Evolutionary conservation across 495 filamentous ascomycete genomes (phyloP).

Genomic region (Oleoguttula mirabilis): DNA sequence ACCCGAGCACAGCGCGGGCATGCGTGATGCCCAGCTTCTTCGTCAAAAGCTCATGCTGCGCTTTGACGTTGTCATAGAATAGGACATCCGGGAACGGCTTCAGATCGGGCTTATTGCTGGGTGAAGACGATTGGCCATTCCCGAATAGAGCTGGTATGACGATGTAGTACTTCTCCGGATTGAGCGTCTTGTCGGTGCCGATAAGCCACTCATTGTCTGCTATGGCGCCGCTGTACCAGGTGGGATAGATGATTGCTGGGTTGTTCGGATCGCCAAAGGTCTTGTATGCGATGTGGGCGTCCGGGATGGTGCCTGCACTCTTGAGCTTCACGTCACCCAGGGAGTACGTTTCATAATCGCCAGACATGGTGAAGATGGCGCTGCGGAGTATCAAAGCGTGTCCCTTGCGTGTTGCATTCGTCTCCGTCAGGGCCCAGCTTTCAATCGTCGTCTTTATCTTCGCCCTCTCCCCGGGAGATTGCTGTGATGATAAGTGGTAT

Average conservation of each 20-base stretch:
- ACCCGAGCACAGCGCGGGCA: conserved; percentile 51
- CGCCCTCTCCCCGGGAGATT: too few relatives aligned
- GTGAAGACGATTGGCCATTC: conserved; percentile 59
- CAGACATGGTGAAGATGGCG: conserved; percentile 31
- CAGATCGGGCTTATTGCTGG: conserved; percentile 46
- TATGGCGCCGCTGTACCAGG: conserved; percentile 56
- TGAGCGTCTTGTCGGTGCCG: conserved; percentile 48
- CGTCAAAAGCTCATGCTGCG: conserved; percentile 53
- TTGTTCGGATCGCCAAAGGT: conserved; percentile 50
- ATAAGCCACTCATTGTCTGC: conserved; percentile 56
- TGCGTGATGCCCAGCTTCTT: conserved; percentile 51
- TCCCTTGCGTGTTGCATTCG: neutral
- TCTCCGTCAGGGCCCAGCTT: neutral
- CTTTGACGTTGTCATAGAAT: conserved; percentile 59
- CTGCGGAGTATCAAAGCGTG: neutral
- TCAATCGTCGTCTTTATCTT: too few relatives aligned
- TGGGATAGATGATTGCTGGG: conserved; percentile 60
- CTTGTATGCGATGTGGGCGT: conserved; percentile 57
- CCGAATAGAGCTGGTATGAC: conserved; percentile 61
- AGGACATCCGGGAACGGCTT: conserved; percentile 48
- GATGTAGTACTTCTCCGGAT: conserved; percentile 54
- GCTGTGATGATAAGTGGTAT: too few relatives aligned
- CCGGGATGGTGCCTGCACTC: conserved; percentile 41
- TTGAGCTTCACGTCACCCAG: conserved; percentile 54
- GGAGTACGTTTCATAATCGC: conserved; percentile 40